Evolutionary conservation across 75 land plant species (phyloP).

Genomic region (Pinus tabuliformis): DNA sequence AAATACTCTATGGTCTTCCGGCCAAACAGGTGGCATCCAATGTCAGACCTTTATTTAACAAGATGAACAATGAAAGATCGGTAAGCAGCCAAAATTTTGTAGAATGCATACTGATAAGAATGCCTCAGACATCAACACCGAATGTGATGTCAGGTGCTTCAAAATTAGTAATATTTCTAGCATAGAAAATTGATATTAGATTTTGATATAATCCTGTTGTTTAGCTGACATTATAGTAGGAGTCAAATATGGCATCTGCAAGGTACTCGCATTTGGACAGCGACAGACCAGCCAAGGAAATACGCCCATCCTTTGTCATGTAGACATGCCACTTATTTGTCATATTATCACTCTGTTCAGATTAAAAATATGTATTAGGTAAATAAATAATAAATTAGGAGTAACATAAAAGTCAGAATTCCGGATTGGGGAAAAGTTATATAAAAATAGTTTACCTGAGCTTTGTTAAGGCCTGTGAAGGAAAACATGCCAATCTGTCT

Average conservation of each 20-base stretch:
- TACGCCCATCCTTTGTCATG: conserved; percentile 98
- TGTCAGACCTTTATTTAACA: no score
- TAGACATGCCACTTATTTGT: conserved; percentile 97
- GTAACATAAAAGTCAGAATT: background rate
- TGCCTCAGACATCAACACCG: no score
- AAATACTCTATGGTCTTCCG: no score
- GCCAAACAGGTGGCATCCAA: no score
- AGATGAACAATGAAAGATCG: no score
- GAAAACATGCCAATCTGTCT: conserved; percentile 99
- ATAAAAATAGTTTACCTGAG: conserved; percentile 57
- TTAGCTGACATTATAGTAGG: conserved; percentile 78
- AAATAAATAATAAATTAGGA: no score
- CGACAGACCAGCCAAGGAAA: conserved; percentile 89
- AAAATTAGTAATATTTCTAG: no score
- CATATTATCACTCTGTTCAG: conserved; percentile 86
- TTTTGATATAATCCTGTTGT: conserved; percentile 5
- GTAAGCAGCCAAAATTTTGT: no score
- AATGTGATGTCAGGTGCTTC: no score
- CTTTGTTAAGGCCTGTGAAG: conserved; percentile 84
- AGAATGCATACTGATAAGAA: no score
- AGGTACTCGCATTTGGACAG: conserved; percentile 88
- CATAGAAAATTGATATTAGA: no score
- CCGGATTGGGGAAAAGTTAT: background rate
- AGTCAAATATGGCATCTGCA: conserved; percentile 96
- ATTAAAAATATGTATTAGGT: no score